Conservation (phyloP, 140 eudicot genomes). For the Cichorium intybus region DNA sequence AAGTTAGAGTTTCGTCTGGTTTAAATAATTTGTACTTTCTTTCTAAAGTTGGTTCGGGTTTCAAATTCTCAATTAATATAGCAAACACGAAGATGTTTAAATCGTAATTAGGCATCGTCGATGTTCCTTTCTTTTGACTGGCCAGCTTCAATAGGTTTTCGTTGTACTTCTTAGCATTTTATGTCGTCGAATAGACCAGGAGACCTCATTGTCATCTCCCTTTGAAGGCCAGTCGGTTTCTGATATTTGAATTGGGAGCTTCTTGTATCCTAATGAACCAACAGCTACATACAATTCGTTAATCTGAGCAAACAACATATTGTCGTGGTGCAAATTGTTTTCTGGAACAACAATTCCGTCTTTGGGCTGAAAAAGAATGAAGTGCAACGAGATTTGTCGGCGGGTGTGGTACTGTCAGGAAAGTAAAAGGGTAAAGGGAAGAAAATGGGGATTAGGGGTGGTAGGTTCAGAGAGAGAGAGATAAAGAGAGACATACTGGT, state of each 20-base stretch:
- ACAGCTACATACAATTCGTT: conserved; percentile 77
- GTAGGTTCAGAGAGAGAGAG: too few relatives aligned
- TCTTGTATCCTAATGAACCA: conserved; percentile 43
- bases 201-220: conserved; percentile 70
- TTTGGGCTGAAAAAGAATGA: conserved; percentile 59
- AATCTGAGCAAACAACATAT: conserved; percentile 87
- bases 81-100: conserved; percentile 71
- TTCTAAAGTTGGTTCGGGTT: conserved; percentile 87
- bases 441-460: too few relatives aligned
- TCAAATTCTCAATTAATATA: conserved; percentile 79
- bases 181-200: conserved; percentile 74
- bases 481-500: too few relatives aligned
- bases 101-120: conserved; percentile 66
- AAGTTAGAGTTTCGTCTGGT: conserved; percentile 79
- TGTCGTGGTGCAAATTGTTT: conserved; percentile 62
- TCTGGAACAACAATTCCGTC: conserved; percentile 54
- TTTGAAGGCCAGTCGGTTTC: conserved; percentile 98
- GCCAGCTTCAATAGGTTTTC: conserved; percentile 60
- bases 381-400: conserved; percentile 62
- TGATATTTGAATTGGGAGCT: conserved; percentile 59
- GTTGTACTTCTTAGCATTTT: conserved; percentile 79
- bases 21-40: conserved; percentile 82
- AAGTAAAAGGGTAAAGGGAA: too few relatives aligned
- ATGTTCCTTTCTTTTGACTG: conserved; percentile 64
- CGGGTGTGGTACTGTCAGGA: too few relatives aligned